A percentile compares a stretch with the other conserved stretches of the same genome.
Evolutionary conservation across 306 rosid species (phyloP).

Genomic region (Lathyrus aphaca): DNA sequence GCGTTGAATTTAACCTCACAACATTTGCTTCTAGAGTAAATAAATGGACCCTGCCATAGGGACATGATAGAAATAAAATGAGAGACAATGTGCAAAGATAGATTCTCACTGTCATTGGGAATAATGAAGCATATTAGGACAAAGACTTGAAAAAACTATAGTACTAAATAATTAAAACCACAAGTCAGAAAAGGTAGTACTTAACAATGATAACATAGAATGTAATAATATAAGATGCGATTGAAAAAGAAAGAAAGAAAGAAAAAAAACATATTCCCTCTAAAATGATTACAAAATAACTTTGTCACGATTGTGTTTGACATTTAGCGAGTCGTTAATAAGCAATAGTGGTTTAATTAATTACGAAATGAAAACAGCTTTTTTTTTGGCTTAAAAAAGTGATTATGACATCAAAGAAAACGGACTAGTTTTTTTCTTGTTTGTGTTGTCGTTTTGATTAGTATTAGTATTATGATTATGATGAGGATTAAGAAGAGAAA

Average conservation of each 20-base stretch:
- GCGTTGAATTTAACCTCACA: constrained; percentile 42
- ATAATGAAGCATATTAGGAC: constrained; percentile 43
- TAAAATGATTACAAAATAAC: constrained; percentile 46
- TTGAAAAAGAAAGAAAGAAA: neutral
- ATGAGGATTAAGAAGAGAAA: constrained; percentile 7
- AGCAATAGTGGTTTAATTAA: neutral
- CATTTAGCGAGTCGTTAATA: constrained; percentile 35
- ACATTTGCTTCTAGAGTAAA: constrained; percentile 40
- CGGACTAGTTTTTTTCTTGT: neutral
- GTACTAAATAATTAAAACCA: constrained; percentile 36
- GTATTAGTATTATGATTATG: neutral
- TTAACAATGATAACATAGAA: constrained; percentile 11
- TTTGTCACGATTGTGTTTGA: constrained; percentile 44
- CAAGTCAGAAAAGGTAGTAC: constrained; percentile 30
- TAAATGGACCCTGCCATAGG: constrained; percentile 30
- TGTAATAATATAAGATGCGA: constrained; percentile 20
- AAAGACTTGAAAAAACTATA: constrained; percentile 6
- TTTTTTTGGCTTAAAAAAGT: constrained; percentile 44
- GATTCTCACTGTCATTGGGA: constrained; percentile 47
- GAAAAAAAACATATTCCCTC: constrained; percentile 29
- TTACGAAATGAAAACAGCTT: constrained; percentile 39
- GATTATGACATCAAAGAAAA: constrained; percentile 37
- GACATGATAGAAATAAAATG: constrained; percentile 32
- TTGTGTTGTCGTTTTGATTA: neutral
- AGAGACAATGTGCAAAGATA: constrained; percentile 24